These are phyloP conservation scores for Taphrina sp. DNA, from an alignment of 1,139 yeast genomes.

Conservation along the genomic window DNA sequence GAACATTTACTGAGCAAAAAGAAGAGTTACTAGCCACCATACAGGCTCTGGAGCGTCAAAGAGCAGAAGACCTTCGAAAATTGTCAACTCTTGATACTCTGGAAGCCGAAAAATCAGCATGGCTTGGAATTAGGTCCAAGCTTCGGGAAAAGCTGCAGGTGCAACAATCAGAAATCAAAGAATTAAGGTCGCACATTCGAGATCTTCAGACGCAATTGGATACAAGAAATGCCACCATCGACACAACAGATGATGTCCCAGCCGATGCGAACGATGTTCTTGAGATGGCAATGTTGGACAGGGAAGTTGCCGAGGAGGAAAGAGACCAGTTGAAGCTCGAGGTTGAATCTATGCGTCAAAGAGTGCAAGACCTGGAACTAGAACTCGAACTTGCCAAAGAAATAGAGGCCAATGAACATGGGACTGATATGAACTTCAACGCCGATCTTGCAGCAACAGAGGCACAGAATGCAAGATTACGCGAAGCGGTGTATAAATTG, in stretches of 20 bases:
- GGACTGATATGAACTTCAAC: neutral
- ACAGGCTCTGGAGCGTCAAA: slow-evolving; percentile 1
- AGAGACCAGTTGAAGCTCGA: slow-evolving; percentile 46
- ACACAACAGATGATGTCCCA: neutral
- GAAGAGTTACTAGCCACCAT: neutral
- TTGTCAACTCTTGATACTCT: slow-evolving; percentile 9
- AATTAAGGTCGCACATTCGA: slow-evolving; percentile 1
- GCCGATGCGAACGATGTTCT: slow-evolving; percentile 45
- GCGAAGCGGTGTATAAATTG: slow-evolving; percentile 46
- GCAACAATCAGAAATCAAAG: slow-evolving; percentile 14
- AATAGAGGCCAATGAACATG: slow-evolving; percentile 36
- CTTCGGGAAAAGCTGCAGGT: slow-evolving; percentile 14
- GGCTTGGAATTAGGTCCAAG: slow-evolving; percentile 12
- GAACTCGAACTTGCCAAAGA: slow-evolving; percentile 46
- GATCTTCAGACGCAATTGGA: slow-evolving; percentile 6
- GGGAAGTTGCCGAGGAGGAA: slow-evolving; percentile 52
- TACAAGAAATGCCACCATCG: neutral
- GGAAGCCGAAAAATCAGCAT: slow-evolving; percentile 13
- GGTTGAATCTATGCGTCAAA: slow-evolving; percentile 44
- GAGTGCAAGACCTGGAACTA: slow-evolving; percentile 47
- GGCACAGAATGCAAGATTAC: slow-evolving; percentile 47
- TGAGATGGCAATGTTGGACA: slow-evolving; percentile 57
- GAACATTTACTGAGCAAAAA: too few relatives aligned
- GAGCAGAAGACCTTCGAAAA: neutral
- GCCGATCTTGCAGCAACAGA: slow-evolving; percentile 29